Conservation (phyloP, 2,329 filamentous ascomycete genomes). For the Dactylellina drechsleri region DNA sequence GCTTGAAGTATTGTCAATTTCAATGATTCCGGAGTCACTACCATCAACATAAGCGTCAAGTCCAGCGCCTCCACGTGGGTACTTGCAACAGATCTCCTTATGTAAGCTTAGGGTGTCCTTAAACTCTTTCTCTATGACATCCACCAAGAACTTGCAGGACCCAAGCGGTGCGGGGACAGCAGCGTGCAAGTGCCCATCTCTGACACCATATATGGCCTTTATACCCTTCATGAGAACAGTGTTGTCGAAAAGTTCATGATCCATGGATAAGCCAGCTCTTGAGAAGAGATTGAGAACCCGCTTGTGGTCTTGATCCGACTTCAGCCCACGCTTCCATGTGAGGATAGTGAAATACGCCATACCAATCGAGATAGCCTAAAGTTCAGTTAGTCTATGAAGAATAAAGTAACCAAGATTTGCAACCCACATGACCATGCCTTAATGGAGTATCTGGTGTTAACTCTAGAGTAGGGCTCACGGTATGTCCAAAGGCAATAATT, state of each 20-base stretch:
- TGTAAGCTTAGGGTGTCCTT: conserved; percentile 70
- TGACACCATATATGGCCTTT: conserved; percentile 75
- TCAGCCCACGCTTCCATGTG: conserved; percentile 71
- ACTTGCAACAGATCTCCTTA: conserved; percentile 72
- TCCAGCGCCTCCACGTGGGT: conserved; percentile 72
- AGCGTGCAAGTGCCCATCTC: conserved; percentile 74
- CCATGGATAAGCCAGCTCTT: conserved; percentile 75
- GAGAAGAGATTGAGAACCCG: conserved; percentile 75
- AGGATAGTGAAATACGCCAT: conserved; percentile 80
- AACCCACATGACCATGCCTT: conserved; percentile 70
- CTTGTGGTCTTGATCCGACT: conserved; percentile 70
- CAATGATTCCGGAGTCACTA: conserved; percentile 74
- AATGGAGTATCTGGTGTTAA: conserved; percentile 75
- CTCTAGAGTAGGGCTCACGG: conserved; percentile 78
- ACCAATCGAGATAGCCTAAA: conserved; percentile 74
- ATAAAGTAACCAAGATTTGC: not conserved
- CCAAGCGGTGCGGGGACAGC: conserved; percentile 76
- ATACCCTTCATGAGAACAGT: conserved; percentile 73
- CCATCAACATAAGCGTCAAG: conserved; percentile 76
- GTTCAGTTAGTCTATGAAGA: not conserved
- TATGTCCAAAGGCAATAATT: conserved; percentile 79
- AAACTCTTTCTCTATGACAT: conserved; percentile 72
- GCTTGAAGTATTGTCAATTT: conserved; percentile 58
- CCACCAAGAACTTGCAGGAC: conserved; percentile 74
- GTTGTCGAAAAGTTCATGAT: conserved; percentile 75